Evolutionary conservation across 345 rosid genomes (phyloP).

Genomic region (Dovyalis caffra): DNA sequence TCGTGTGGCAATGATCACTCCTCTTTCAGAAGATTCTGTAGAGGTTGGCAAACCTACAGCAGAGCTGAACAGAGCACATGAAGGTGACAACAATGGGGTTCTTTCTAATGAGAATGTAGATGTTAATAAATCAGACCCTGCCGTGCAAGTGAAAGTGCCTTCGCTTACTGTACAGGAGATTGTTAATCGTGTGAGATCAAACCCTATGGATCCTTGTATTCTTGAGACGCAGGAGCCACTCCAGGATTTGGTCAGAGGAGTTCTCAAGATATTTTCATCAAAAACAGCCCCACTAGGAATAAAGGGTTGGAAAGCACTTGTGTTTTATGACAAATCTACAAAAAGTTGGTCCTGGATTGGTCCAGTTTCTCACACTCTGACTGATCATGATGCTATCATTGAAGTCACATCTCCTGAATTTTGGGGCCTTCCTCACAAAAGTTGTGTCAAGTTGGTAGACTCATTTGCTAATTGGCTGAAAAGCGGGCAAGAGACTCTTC

Average conservation of each 20-base stretch:
- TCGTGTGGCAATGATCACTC: constrained; percentile 77
- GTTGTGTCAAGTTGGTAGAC: constrained; percentile 96
- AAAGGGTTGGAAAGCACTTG: constrained; percentile 96
- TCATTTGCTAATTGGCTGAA: constrained; percentile 97
- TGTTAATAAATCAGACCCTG: constrained; percentile 39
- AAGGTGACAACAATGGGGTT: constrained; percentile 45
- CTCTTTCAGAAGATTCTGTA: constrained; percentile 60
- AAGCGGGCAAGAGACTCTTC: constrained; percentile 91
- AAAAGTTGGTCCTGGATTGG: constrained; percentile 97
- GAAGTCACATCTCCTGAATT: constrained; percentile 95
- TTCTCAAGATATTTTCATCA: constrained; percentile 82
- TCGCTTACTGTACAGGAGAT: constrained; percentile 85
- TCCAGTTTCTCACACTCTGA: constrained; percentile 49
- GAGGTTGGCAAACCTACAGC: constrained; percentile 49
- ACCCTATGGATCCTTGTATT: constrained; percentile 93
- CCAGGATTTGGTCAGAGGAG: constrained; percentile 94
- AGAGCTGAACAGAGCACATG: constrained; percentile 46
- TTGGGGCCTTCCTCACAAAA: constrained; percentile 91
- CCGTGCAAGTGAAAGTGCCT: constrained; percentile 47
- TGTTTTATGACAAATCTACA: constrained; percentile 64
- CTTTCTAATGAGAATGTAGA: constrained; percentile 42
- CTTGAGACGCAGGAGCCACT: constrained; percentile 97
- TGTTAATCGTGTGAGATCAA: constrained; percentile 78
- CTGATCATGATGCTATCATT: constrained; percentile 66
- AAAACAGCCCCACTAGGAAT: constrained; percentile 96